Percentiles rank a stretch among this genome's conserved stretches.
These are phyloP conservation scores for Talaromyces pinophilus DNA, from an alignment of 2,329 filamentous ascomycete species.

Conservation along the genomic window DNA sequence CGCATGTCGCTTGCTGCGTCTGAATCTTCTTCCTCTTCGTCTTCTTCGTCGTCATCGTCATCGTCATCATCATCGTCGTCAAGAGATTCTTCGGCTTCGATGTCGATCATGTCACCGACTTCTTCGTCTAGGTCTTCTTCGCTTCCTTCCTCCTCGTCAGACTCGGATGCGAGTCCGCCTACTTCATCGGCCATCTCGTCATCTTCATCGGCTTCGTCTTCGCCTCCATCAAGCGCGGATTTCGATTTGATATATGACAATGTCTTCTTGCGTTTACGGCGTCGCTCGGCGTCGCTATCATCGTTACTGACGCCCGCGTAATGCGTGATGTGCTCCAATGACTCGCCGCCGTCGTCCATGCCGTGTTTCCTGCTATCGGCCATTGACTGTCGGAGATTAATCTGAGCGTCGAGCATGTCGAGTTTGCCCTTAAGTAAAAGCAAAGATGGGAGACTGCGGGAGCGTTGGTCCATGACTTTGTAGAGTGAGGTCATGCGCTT, in stretches of 20 bases:
- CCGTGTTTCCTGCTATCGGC: conserved; percentile 49
- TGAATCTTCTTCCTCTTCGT: conserved; percentile 62
- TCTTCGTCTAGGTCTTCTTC: conserved; percentile 43
- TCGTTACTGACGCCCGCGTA: conserved; percentile 58
- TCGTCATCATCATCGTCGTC: conserved; percentile 60
- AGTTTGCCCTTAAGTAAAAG: conserved; percentile 91
- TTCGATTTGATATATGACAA: conserved; percentile 39
- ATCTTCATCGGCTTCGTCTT: conserved; percentile 40
- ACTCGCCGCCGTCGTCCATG: conserved; percentile 60
- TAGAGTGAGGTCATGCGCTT: conserved; percentile 76
- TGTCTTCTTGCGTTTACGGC: conserved; percentile 31
- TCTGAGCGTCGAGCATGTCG: conserved; percentile 88
- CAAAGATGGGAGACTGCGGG: conserved; percentile 76
- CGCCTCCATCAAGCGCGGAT: conserved; percentile 29
- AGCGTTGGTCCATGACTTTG: conserved; percentile 83
- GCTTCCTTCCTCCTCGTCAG: conserved; percentile 51
- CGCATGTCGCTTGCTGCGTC: conserved; percentile 59
- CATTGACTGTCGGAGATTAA: conserved; percentile 73
- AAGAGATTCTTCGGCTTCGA: conserved; percentile 53
- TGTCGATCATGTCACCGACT: conserved; percentile 44
- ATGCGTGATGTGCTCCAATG: conserved; percentile 22
- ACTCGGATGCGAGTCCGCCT: conserved; percentile 41
- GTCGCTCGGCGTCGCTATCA: conserved; percentile 47
- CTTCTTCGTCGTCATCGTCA: conserved; percentile 62
- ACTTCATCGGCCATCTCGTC: conserved; percentile 41